Conservation (phyloP, 176 grass and related monocot genomes). For the Puya raimondii region DNA sequence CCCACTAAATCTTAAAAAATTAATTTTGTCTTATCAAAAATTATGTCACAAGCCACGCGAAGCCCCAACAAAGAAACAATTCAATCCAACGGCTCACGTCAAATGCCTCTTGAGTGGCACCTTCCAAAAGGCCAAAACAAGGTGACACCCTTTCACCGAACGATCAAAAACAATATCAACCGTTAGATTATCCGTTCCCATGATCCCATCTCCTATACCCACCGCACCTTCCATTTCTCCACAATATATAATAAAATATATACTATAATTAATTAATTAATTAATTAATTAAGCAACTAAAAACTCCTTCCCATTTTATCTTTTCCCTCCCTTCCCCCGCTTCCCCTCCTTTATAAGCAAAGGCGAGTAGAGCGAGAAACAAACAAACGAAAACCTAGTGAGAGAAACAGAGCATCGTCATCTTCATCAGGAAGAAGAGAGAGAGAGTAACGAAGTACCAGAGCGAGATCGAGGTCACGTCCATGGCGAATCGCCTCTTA, state of each 20-base stretch:
- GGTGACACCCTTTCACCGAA: not conserved
- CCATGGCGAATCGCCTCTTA: not conserved
- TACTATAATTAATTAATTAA: too few species aligned
- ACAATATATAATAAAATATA: too few species aligned
- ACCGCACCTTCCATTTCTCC: not conserved
- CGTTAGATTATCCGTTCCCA: not conserved
- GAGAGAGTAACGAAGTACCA: not conserved
- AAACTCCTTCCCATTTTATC: not conserved
- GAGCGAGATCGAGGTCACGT: not conserved
- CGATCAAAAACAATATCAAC: not conserved
- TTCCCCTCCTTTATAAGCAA: slow-evolving; percentile 2
- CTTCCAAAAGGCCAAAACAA: not conserved
- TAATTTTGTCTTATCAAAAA: too few species aligned
- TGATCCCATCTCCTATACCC: not conserved
- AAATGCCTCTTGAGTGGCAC: not conserved
- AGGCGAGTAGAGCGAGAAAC: not conserved
- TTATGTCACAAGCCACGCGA: too few species aligned
- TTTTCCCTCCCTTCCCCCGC: not conserved
- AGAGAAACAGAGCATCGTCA: not conserved
- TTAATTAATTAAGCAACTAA: too few species aligned
- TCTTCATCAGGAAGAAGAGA: not conserved
- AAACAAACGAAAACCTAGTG: not conserved
- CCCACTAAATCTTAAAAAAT: too few species aligned
- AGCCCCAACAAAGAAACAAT: not conserved
- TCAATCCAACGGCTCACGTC: not conserved